phyloP scores from a whole-genome alignment of 208 protist genomes.

The Trypanosoma scelopori region DNA sequence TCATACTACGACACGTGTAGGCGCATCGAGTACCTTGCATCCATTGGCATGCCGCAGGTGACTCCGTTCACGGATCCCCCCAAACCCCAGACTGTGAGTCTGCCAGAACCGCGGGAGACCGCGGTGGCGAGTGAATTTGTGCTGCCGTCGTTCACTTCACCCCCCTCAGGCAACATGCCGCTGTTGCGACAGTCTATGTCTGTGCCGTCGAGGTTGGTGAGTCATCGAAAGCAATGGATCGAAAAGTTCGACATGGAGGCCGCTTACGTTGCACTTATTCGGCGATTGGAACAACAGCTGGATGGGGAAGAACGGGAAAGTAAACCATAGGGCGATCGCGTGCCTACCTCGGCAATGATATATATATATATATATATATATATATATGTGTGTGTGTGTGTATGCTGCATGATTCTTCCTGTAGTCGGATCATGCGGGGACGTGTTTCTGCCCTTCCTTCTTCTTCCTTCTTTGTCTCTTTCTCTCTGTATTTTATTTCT shows the following conservation, averaged over 20 bases:
- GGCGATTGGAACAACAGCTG: slow-evolving; percentile 20
- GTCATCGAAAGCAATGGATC: not conserved
- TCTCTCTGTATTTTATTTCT: slow-evolving; percentile 7
- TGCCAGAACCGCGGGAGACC: slow-evolving; percentile 4
- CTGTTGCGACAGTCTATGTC: not conserved
- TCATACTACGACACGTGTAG: slow-evolving; percentile 48
- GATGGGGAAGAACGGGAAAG: slow-evolving; percentile 16
- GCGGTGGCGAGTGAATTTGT: too few species aligned
- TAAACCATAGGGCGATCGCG: not conserved
- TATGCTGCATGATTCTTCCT: too few species aligned
- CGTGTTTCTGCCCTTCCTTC: slow-evolving; percentile 12
- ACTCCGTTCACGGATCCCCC: slow-evolving; percentile 18
- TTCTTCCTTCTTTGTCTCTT: slow-evolving; percentile 16
- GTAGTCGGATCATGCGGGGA: too few species aligned
- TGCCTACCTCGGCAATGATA: not conserved
- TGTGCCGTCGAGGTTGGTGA: not conserved
- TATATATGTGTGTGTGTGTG: too few species aligned
- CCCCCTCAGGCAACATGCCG: not conserved
- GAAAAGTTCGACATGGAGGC: slow-evolving; percentile 23
- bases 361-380: not conserved
- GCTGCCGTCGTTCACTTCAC: not conserved
- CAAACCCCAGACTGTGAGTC: not conserved
- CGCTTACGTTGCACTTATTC: slow-evolving; percentile 31
- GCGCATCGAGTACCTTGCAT: slow-evolving; percentile 26
- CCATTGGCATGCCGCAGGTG: slow-evolving; percentile 28